These are phyloP conservation scores for Erodium maritimum DNA, from an alignment of 345 rosid species.

Conservation along the genomic window DNA sequence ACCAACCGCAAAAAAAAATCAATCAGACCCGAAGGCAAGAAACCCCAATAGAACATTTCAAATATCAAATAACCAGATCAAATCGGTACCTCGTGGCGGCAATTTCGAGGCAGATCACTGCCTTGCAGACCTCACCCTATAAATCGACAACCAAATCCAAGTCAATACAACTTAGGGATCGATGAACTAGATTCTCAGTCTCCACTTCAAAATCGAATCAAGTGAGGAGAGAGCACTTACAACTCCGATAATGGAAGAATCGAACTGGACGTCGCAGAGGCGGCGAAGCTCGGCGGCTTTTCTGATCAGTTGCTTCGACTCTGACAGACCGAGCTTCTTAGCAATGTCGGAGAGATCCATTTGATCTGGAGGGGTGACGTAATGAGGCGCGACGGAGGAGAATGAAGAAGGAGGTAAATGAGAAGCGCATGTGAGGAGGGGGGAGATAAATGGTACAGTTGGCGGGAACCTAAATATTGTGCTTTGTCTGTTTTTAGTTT, in stretches of 20 bases:
- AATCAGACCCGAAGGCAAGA: not conserved
- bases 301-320: slow-evolving; percentile 50
- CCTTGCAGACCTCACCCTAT: slow-evolving; percentile 91
- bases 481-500: not conserved
- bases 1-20: slow-evolving; percentile 2
- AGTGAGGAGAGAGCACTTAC: slow-evolving; percentile 23
- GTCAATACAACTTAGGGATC: not conserved
- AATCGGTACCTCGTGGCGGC: slow-evolving; percentile 53
- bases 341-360: slow-evolving; percentile 80
- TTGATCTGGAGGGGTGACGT: not conserved
- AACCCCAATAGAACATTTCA: not conserved
- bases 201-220: not conserved
- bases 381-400: not conserved
- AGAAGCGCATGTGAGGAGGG: not conserved
- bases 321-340: slow-evolving; percentile 57
- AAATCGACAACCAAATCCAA: not conserved
- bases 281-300: slow-evolving; percentile 96
- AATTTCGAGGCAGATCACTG: slow-evolving; percentile 78
- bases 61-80: not conserved
- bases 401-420: not conserved
- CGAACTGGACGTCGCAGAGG: slow-evolving; percentile 82
- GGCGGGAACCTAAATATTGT: not conserved
- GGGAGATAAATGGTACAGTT: not conserved
- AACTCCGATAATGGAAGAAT: slow-evolving; percentile 81
- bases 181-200: not conserved